These are phyloP conservation scores for Rhodamnia rubescens DNA, from an alignment of 345 rosid species.

Conservation along the genomic window DNA sequence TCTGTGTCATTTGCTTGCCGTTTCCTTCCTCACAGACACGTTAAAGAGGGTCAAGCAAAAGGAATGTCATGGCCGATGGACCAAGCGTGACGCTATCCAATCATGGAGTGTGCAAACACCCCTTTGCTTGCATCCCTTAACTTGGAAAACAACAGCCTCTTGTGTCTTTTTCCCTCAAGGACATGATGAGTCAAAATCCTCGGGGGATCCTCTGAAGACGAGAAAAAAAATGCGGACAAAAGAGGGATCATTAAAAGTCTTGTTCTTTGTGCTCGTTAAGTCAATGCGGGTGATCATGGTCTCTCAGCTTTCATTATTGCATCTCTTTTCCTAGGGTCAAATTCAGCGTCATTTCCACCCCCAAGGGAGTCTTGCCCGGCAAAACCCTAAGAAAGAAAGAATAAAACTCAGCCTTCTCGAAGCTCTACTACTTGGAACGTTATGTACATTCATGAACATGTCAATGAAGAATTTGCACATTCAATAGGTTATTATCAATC, in stretches of 20 bases:
- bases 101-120: not conserved
- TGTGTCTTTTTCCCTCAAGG: not conserved
- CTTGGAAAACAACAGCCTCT: not conserved
- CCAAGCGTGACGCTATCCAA: slow-evolving; percentile 2
- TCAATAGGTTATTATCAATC: not conserved
- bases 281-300: not conserved
- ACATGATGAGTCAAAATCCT: not conserved
- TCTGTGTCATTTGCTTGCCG: not conserved
- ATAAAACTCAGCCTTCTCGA: not conserved
- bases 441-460: not conserved
- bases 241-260: not conserved
- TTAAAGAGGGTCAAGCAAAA: not conserved
- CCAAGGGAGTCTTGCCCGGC: not conserved
- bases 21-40: not conserved
- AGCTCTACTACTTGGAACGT: not conserved
- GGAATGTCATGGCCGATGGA: not conserved
- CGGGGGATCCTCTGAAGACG: not conserved
- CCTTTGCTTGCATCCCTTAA: not conserved
- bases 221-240: not conserved
- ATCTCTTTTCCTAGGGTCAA: not conserved
- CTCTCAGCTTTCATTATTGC: not conserved
- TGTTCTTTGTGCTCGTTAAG: not conserved
- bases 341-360: not conserved
- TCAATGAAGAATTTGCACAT: not conserved
- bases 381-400: not conserved